A percentile compares a stretch with the other conserved stretches of the same genome.
These are phyloP conservation scores for Ceratocystis albifundus DNA, from an alignment of 2,329 filamentous ascomycete species.

Conservation along the genomic window DNA sequence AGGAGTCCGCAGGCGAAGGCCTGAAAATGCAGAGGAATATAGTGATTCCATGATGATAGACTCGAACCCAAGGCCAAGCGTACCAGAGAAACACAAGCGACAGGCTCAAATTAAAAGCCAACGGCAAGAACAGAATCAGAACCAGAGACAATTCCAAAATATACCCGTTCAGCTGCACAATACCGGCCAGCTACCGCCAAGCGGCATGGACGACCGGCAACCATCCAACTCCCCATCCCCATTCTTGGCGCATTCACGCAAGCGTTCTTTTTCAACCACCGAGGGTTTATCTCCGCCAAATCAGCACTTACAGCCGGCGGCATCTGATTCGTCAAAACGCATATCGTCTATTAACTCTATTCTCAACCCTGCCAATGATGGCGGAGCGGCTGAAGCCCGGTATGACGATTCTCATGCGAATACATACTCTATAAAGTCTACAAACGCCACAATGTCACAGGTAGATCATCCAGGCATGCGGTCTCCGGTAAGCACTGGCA, in stretches of 20 bases:
- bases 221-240: conserved; percentile 50
- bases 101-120: too few relatives aligned
- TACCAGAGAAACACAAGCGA: neutral
- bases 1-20: conserved; percentile 40
- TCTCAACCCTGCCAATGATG: conserved; percentile 44
- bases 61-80: neutral
- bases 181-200: neutral
- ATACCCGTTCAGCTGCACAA: neutral
- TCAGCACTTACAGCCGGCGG: conserved; percentile 3
- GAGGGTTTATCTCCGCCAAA: conserved; percentile 41
- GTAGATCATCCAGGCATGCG: conserved; percentile 15
- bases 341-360: conserved; percentile 67
- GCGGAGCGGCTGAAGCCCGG: conserved; percentile 9
- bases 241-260: conserved; percentile 48
- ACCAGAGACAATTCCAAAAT: neutral
- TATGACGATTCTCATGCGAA: conserved; percentile 16
- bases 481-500: conserved; percentile 14
- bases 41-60: conserved; percentile 13
- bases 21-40: conserved; percentile 26
- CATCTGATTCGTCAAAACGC: conserved; percentile 40
- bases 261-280: conserved; percentile 54
- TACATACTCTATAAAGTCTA: conserved; percentile 12
- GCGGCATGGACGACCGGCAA: conserved; percentile 37
- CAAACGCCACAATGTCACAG: neutral
- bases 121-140: neutral